These are phyloP conservation scores for Lecanicillium sp. DNA, from an alignment of 2,329 filamentous ascomycete species.

Conservation along the genomic window DNA sequence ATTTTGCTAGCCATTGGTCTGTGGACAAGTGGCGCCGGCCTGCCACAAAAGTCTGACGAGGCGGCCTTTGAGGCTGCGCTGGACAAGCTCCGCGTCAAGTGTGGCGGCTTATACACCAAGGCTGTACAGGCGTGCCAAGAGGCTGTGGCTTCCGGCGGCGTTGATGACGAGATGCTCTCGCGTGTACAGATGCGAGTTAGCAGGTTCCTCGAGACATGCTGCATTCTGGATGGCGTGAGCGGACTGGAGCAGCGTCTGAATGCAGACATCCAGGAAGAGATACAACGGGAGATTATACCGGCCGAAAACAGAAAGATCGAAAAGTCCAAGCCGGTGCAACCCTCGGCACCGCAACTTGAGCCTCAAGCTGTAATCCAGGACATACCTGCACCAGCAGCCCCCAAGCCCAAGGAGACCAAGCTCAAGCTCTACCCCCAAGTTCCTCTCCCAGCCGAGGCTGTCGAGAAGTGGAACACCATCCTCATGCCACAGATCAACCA, in stretches of 20 bases:
- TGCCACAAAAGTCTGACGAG: conserved; percentile 37
- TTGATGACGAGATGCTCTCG: conserved; percentile 44
- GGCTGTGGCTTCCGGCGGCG: conserved; percentile 49
- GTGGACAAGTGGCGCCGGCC: conserved; percentile 60
- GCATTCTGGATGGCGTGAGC: conserved; percentile 53
- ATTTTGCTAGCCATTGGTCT: conserved; percentile 68
- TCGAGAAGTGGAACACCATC: conserved; percentile 66
- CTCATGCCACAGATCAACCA: conserved; percentile 69
- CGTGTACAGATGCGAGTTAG: conserved; percentile 49
- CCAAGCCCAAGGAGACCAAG: conserved; percentile 30
- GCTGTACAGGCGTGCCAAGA: conserved; percentile 66
- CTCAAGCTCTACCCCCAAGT: conserved; percentile 56
- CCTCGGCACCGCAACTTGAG: neutral
- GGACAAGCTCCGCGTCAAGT: conserved; percentile 58
- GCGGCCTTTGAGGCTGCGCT: conserved; percentile 56
- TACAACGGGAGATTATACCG: neutral
- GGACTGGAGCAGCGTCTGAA: conserved; percentile 48
- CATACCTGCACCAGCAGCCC: neutral
- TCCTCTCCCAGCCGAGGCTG: conserved; percentile 49
- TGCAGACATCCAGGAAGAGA: conserved; percentile 36
- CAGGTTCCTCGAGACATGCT: conserved; percentile 55
- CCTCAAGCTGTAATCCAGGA: neutral
- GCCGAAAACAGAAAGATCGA: conserved; percentile 10
- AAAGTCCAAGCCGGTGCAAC: conserved; percentile 2
- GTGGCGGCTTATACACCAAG: conserved; percentile 69